A percentile compares a stretch with the other conserved stretches of the same genome.
These are phyloP conservation scores for Metschnikowia aberdeeniae DNA, from an alignment of 805 yeast genomes.

Conservation along the genomic window DNA sequence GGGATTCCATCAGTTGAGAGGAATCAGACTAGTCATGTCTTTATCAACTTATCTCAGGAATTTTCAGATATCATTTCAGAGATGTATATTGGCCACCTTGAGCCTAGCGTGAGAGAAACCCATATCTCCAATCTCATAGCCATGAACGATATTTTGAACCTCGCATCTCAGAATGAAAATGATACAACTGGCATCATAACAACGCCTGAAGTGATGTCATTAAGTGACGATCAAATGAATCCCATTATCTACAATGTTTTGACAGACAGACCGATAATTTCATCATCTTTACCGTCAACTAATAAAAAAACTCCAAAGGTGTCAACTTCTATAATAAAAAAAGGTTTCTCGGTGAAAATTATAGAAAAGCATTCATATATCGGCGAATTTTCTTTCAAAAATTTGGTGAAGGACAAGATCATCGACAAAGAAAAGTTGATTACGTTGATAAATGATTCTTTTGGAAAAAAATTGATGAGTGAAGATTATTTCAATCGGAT, in stretches of 20 bases:
- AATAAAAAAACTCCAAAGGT: constrained; percentile 52
- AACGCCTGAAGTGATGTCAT: constrained; percentile 70
- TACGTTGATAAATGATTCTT: constrained; percentile 70
- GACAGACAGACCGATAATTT: constrained; percentile 86
- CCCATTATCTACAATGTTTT: constrained; percentile 87
- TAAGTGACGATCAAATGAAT: constrained; percentile 52
- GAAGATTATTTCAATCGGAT: constrained; percentile 66
- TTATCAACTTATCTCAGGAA: constrained; percentile 82
- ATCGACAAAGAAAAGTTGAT: constrained; percentile 58
- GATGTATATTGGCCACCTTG: constrained; percentile 52
- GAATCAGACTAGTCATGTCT: constrained; percentile 77
- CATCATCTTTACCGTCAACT: constrained; percentile 80
- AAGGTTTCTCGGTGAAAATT: constrained; percentile 61
- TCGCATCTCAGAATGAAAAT: constrained; percentile 43
- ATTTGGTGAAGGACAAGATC: constrained; percentile 32
- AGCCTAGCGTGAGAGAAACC: constrained; percentile 40
- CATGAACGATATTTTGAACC: constrained; percentile 53
- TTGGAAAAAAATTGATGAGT: constrained; percentile 62
- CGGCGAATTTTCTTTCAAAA: constrained; percentile 36
- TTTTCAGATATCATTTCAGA: constrained; percentile 62
- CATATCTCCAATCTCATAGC: constrained; percentile 67
- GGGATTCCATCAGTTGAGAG: constrained; percentile 90
- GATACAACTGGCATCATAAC: constrained; percentile 81
- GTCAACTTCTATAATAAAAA: constrained; percentile 74
- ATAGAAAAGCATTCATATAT: constrained; percentile 27